Percentiles rank a stretch among this genome's conserved stretches.
These are phyloP conservation scores for Aspergillus nanangensis DNA, from an alignment of 495 filamentous ascomycete genomes.

Conservation along the genomic window DNA sequence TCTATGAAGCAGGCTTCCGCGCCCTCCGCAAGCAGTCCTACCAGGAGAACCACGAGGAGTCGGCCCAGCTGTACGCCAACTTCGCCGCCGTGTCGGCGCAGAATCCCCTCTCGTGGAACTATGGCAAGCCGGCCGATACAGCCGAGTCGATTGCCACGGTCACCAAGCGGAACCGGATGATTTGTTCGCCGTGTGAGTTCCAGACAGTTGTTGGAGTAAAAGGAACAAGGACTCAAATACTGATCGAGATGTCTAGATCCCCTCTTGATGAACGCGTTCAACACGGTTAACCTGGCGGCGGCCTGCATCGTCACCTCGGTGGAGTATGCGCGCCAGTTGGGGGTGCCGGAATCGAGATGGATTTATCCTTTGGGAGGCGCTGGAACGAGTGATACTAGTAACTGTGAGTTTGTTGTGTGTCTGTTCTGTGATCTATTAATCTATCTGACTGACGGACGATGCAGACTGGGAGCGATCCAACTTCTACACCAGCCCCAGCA, in stretches of 20 bases:
- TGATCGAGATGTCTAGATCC: slow-evolving; percentile 37
- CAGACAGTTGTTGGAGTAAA: neutral
- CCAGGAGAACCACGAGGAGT: slow-evolving; percentile 44
- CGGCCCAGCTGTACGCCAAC: slow-evolving; percentile 41
- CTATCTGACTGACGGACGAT: neutral
- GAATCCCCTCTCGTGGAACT: slow-evolving; percentile 44
- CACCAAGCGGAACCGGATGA: slow-evolving; percentile 48
- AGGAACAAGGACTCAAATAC: too few species aligned
- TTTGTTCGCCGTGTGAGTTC: slow-evolving; percentile 42
- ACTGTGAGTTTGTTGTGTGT: too few species aligned
- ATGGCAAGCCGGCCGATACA: slow-evolving; percentile 31
- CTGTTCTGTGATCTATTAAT: neutral
- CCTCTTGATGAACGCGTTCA: slow-evolving; percentile 59
- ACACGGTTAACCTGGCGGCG: slow-evolving; percentile 50
- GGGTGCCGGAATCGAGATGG: slow-evolving; percentile 45
- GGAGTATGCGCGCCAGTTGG: slow-evolving; percentile 42
- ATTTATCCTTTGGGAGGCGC: slow-evolving; percentile 54
- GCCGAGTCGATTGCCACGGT: slow-evolving; percentile 37
- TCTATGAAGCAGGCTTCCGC: slow-evolving; percentile 51
- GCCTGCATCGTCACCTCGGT: slow-evolving; percentile 49
- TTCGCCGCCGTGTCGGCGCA: slow-evolving; percentile 43
- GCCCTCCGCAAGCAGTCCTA: slow-evolving; percentile 44
- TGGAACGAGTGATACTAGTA: slow-evolving; percentile 41
- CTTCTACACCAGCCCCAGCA: slow-evolving; percentile 42
- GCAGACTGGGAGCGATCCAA: slow-evolving; percentile 53